Conservation (phyloP, 129 eudicot species). For the Erigeron canadensis region DNA sequence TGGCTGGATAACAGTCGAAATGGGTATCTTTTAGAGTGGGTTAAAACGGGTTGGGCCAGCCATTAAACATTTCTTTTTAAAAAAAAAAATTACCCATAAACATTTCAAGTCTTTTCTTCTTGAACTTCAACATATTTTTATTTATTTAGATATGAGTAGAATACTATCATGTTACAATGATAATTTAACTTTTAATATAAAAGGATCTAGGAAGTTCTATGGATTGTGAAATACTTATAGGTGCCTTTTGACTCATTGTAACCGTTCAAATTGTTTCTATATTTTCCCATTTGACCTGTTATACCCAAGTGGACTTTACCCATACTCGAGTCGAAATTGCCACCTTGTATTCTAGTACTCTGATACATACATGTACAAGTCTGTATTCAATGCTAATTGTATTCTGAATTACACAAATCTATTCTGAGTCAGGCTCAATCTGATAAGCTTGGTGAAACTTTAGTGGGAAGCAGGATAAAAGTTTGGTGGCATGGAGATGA, state of each 20-base stretch:
- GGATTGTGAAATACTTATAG: not conserved
- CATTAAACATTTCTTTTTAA: not conserved
- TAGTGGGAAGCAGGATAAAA: conserved; percentile 55
- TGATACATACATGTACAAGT: not conserved
- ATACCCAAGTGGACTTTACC: not conserved
- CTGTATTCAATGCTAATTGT: not conserved
- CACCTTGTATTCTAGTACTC: not conserved
- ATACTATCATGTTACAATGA: not conserved
- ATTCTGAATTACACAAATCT: conserved; percentile 3
- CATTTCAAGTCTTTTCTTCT: not conserved
- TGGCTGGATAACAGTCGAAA: not conserved
- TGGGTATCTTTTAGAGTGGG: conserved; percentile 1
- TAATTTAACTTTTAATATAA: not conserved
- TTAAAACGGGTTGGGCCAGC: not conserved
- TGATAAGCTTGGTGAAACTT: conserved; percentile 32
- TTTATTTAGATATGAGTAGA: too few relatives aligned
- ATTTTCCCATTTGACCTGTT: not conserved
- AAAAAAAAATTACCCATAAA: not conserved
- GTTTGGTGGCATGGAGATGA: conserved; percentile 66
- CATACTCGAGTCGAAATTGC: not conserved
- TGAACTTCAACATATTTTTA: not conserved
- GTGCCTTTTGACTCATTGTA: not conserved
- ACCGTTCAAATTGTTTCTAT: not conserved
- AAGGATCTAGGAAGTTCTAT: not conserved
- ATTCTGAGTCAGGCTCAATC: conserved; percentile 18